Conservation (phyloP, 805 yeast genomes). For the Saccharomycopsis fodiens region DNA sequence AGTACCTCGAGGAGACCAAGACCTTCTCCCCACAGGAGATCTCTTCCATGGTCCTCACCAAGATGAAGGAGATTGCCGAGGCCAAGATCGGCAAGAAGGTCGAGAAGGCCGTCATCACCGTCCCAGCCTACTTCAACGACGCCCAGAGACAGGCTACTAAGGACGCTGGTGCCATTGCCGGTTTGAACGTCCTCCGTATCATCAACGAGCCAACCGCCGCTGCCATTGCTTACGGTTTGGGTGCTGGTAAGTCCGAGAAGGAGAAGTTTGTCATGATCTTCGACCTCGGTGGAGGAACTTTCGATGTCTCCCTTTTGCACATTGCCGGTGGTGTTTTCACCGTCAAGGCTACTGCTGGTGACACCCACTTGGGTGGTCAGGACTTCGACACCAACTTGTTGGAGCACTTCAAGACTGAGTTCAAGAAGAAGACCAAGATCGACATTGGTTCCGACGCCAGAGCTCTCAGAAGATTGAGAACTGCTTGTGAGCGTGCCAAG, state of each 20-base stretch:
- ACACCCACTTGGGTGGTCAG: slow-evolving; percentile 99
- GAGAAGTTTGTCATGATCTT: slow-evolving; percentile 88
- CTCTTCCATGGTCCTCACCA: slow-evolving; percentile 69
- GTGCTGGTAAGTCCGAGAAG: slow-evolving; percentile 73
- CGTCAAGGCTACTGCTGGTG: slow-evolving; percentile 98
- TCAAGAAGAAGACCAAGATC: slow-evolving; percentile 90
- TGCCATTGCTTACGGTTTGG: slow-evolving; percentile 98
- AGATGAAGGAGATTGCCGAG: slow-evolving; percentile 79
- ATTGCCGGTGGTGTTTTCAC: slow-evolving; percentile 96
- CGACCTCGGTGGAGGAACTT: slow-evolving; percentile 99
- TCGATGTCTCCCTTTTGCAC: slow-evolving; percentile 89
- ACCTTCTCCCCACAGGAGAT: slow-evolving; percentile 69
- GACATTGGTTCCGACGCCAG: slow-evolving; percentile 88
- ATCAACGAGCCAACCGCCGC: slow-evolving; percentile 90
- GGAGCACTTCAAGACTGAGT: slow-evolving; percentile 86
- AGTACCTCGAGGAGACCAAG: slow-evolving; percentile 61
- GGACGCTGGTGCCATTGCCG: slow-evolving; percentile 77
- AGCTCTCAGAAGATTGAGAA: slow-evolving; percentile 96
- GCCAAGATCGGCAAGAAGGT: slow-evolving; percentile 65
- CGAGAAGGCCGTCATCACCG: slow-evolving; percentile 70
- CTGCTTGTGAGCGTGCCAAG: slow-evolving; percentile 99
- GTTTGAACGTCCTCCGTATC: slow-evolving; percentile 70
- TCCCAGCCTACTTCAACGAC: slow-evolving; percentile 76
- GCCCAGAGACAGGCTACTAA: slow-evolving; percentile 78
- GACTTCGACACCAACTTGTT: slow-evolving; percentile 96